Base-by-base conservation (phyloP, 306 rosid genomes). In the Coriaria nepalensis region DNA sequence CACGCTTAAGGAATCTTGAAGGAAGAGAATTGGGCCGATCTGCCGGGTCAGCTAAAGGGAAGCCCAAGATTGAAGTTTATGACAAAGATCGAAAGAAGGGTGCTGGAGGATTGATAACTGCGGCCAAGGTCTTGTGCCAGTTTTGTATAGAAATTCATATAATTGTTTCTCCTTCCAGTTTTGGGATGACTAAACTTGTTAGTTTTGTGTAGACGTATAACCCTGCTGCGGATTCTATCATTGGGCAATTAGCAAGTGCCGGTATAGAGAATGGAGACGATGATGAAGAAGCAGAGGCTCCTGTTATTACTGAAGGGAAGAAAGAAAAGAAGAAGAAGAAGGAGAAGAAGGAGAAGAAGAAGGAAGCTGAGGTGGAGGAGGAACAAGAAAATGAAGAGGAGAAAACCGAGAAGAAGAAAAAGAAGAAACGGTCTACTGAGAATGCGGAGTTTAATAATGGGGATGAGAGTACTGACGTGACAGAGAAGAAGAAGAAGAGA, bases 31-130 rank as follows among this genome's bases (percentile, higher is more conserved):
- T 90, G 48, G 82, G 96, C 35, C 87, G 71, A 6, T 74, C 45
- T 63, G 81, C 96, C 40, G 87, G 95, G 47, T 90, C 98, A 9
- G 80, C 94, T 40, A 90, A 82, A 68, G 96, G 96, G 54, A 90
- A 85, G 45, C 94, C 96, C 2, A 82, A 71, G 69, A 85, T 90
- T 6, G 87, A 85, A 76, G 80, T 70, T 49, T 90, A 90, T 50
- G 98, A 85, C 67, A 90, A 73, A 79, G 98, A 85, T 64, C 34
- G 72, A 49, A 90, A 90, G 94, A 79, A 85, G 56, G 93, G 92
- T 58, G 60, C 68, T 6, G 90, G 84, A 5, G 92, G 73, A 35
- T 62, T 90, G 55, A 77, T 90, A 41, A 85, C 81, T 43, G 78
- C 92, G 0, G 98, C 94, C 33, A 90, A 85, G 87, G 98, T 78